Evolutionary conservation across 1,139 yeast genomes (phyloP), one percentile per base, ranked within the genome.

Genomic region (Blastobotrys ciferrii): DNA sequence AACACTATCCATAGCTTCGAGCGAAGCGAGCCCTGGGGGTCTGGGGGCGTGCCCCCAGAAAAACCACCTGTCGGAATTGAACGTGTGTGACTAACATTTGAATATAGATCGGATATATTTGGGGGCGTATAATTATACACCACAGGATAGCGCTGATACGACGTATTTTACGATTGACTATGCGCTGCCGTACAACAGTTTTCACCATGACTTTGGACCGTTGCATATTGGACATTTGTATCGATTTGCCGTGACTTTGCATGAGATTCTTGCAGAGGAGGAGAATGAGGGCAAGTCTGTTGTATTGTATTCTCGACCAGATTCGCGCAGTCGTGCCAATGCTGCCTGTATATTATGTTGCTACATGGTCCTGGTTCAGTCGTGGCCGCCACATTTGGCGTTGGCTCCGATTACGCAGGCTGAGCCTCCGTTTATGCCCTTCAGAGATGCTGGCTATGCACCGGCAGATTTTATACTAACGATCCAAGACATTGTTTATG

Each of bases 341-440:
- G 95, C 98, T 13, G 98, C 98, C 2, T 89, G 98, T 67, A 74
- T 92, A 55, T 73, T 92, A 49, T 87, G 96, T 57, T 88, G 98
- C 62, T 92, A 92, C 67, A 89, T 92, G 98, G 83, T 92, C 0
- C 72, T 92, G 53, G 91, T 92, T 14, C 98, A 92, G 66, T 84
- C 91, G 15, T 92, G 98, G 98, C 89, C 97, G 0, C 98, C 98
- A 0, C 98, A 92, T 67, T 92, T 92, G 66, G 98, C 92, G 0
- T 72, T 92, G 55, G 97, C 95, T 55, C 98, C 98, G 0, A 79
- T 92, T 48, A 82, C 95, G 2, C 98, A 92, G 65, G 81, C 85
- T 2, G 92, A 86, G 45, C 97, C 96, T 1, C 97, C 98, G 2
- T 84, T 91, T 59, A 91, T 86, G 83, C 84, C 92, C 1, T 92